Base-by-base conservation (phyloP, 2,329 filamentous ascomycete species). In the Diaporthe australafricana region DNA sequence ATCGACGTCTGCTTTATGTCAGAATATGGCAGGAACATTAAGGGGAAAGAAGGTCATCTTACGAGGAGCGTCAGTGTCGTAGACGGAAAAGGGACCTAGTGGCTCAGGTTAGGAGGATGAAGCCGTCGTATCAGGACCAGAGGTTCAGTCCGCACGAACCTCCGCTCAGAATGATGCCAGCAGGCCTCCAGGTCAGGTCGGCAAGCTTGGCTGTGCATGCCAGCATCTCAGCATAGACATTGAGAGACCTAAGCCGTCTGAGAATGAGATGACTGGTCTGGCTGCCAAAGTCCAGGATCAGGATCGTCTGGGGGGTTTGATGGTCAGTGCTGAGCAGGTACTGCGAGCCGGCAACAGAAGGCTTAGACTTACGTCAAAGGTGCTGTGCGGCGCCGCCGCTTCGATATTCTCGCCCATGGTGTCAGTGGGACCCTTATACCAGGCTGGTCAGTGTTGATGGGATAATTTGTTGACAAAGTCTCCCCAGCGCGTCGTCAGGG, bases 151-250 rank as follows among this genome's bases (percentile, higher is more conserved):
- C 9, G 32, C 32, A 35, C 32, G 32, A 35, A 35, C 60, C 84
- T 71, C 84, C 84, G 45, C 79, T 81, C 11, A 84, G 72, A 70
- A 97, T 92, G 75, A 98, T 91, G 76, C 95, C 96, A 80, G 92
- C 93, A 25, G 95, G 96, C 79, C 90, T 94, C 86, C 89, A 97
- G 53, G 86, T 80, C 45, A 97, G 87, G 71, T 96, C 93, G 6
- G 88, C 84, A 27, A 96, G 83, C 85, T 96, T 96, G 78, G 92
- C 91, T 53, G 92, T 97, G 83, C 94, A 97, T n/a, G 93, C 93
- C 55, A 97, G 89, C 91, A 97, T 93, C 85, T 98, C 94, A 74
- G 90, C 90, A 85, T 93, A 98, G 81, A 97, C 89, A 84, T 92
- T 92, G 82, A 97, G 88, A 76, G 93, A 90, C 76, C 94, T 89